Conservation (phyloP, 805 yeast species). For the Jamesozyma piceae region DNA sequence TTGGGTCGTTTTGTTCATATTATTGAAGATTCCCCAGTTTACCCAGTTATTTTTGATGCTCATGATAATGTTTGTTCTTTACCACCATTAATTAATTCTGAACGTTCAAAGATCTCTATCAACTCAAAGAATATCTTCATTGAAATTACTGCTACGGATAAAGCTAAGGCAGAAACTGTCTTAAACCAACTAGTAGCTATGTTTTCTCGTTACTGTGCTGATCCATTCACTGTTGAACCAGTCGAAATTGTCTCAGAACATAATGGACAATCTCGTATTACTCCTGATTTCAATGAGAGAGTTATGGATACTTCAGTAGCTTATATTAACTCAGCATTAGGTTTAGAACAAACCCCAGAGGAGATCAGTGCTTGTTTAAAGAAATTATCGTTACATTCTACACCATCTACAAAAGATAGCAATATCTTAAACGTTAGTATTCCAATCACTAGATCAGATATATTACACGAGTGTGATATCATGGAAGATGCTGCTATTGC, state of each 20-base stretch:
- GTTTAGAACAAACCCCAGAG: conserved; percentile 60
- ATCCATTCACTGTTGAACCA: conserved; percentile 83
- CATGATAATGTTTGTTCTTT: conserved; percentile 72
- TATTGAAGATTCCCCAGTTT: conserved; percentile 78
- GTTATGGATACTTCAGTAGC: conserved; percentile 61
- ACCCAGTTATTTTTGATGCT: conserved; percentile 80
- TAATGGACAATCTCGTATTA: conserved; percentile 61
- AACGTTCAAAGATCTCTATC: conserved; percentile 77
- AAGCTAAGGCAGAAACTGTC: conserved; percentile 87
- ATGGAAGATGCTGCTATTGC: conserved; percentile 98
- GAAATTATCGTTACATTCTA: conserved; percentile 74
- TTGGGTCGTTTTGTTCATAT: conserved; percentile 82
- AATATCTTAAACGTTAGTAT: conserved; percentile 52
- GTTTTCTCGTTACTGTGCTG: conserved; percentile 82
- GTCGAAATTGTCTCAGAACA: conserved; percentile 76
- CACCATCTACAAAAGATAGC: conserved; percentile 34
- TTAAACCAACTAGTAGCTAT: conserved; percentile 87
- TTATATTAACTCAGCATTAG: conserved; percentile 88
- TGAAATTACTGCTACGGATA: conserved; percentile 92
- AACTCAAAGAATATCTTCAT: conserved; percentile 82
- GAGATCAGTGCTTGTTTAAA: conserved; percentile 60
- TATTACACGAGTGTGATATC: conserved; percentile 93
- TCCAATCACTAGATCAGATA: conserved; percentile 93
- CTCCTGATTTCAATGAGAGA: conserved; percentile 68
- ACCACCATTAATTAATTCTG: conserved; percentile 95